A percentile compares a stretch with the other conserved stretches of the same genome.
Conservation (phyloP, 768 basidiomycete genomes). For the Kwoniella heveanensis region DNA sequence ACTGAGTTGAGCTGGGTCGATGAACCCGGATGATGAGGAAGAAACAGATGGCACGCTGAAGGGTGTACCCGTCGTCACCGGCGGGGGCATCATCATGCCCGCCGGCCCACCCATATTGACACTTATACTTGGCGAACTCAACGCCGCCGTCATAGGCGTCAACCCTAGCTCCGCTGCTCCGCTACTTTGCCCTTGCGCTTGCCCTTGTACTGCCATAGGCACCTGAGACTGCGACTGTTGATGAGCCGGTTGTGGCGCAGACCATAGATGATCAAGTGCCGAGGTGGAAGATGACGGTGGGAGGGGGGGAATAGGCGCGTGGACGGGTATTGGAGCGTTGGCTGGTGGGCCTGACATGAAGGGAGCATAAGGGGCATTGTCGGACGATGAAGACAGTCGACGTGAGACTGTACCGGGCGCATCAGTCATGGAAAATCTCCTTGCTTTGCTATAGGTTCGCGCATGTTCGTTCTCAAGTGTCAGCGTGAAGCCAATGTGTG, state of each 20-base stretch:
- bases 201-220: background rate
- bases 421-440: background rate
- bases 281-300: background rate
- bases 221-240: constrained; percentile 1
- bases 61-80: constrained; percentile 15
- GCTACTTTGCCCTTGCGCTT: background rate
- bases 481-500: too few relatives aligned
- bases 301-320: constrained; percentile 7
- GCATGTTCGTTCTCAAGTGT: too few relatives aligned
- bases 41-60: constrained; percentile 21
- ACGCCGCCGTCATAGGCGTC: constrained; percentile 8
- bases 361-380: background rate
- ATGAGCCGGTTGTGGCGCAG: background rate
- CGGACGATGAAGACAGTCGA: background rate
- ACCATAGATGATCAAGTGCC: background rate
- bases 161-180: background rate
- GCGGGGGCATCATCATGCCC: constrained; percentile 24
- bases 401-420: background rate
- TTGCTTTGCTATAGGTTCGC: constrained; percentile 4
- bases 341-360: background rate
- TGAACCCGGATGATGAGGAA: constrained; percentile 27
- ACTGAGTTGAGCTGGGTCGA: constrained; percentile 26
- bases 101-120: constrained; percentile 13
- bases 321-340: constrained; percentile 4
- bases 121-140: constrained; percentile 5